Percentiles rank a stretch among this genome's conserved stretches.
phyloP scores from a whole-genome alignment of 495 filamentous ascomycete genomes.

The Entonaema liquescens region DNA sequence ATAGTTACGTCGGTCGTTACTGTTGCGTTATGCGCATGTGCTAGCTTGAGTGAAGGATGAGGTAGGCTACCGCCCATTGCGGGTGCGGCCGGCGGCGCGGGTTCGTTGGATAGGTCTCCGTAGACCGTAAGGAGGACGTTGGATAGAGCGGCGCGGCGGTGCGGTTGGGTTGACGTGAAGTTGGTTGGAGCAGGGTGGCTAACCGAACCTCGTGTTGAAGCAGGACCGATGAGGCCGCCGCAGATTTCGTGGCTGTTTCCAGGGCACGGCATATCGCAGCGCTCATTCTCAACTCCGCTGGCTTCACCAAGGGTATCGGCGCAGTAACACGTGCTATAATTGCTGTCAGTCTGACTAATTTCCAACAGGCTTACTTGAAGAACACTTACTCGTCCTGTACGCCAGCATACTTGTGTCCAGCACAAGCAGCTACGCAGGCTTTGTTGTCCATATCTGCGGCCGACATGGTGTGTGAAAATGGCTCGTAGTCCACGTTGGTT shows the following conservation, averaged over 20 bases:
- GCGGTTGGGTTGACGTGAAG: background rate
- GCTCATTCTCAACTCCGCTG: slow-evolving; percentile 51
- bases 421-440: slow-evolving; percentile 32
- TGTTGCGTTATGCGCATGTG: background rate
- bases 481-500: background rate
- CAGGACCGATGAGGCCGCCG: slow-evolving; percentile 14
- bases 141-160: background rate
- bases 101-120: slow-evolving; percentile 18
- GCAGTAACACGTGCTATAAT: slow-evolving; percentile 44
- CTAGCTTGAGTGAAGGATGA: background rate
- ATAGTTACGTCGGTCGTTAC: slow-evolving; percentile 34
- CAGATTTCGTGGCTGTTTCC: slow-evolving; percentile 27
- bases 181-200: slow-evolving; percentile 3
- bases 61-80: slow-evolving; percentile 25
- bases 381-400: slow-evolving; percentile 30
- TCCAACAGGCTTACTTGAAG: background rate
- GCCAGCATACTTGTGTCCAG: slow-evolving; percentile 37
- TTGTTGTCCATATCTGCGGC: slow-evolving; percentile 25
- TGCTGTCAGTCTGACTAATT: background rate
- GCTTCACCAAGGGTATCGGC: slow-evolving; percentile 65
- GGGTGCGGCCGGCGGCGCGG: slow-evolving; percentile 25
- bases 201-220: background rate
- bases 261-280: slow-evolving; percentile 30
- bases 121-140: slow-evolving; percentile 33
- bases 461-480: slow-evolving; percentile 16